Conservation (phyloP, 148 eudicot species). For the Amaranthus palmeri region DNA sequence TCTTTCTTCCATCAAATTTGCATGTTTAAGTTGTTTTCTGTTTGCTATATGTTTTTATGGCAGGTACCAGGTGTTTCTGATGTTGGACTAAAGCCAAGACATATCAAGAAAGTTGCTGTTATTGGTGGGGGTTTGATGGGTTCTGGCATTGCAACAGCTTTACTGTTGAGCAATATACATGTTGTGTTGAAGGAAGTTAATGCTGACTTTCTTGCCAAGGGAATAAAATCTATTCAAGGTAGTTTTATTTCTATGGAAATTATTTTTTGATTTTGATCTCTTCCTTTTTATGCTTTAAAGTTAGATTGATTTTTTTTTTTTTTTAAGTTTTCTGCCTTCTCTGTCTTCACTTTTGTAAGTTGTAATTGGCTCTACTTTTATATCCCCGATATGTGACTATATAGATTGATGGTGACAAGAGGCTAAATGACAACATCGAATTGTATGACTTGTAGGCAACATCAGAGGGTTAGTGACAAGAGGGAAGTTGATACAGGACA, state of each 20-base stretch:
- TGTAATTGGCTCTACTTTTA: neutral
- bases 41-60: conserved; percentile 7
- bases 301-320: too few species aligned
- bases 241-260: conserved; percentile 1
- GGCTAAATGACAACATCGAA: neutral
- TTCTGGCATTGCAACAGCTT: conserved; percentile 91
- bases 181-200: conserved; percentile 85
- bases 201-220: conserved; percentile 73
- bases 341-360: too few species aligned
- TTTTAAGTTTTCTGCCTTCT: too few species aligned
- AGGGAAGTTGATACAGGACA: conserved; percentile 61
- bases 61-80: conserved; percentile 91
- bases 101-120: conserved; percentile 74
- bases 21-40: neutral
- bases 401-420: neutral
- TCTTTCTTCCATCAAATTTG: neutral
- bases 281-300: neutral
- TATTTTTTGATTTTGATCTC: neutral
- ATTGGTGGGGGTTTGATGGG: conserved; percentile 99
- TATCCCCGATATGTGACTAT: neutral
- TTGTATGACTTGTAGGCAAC: conserved; percentile 48
- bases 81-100: conserved; percentile 76
- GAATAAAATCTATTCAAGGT: conserved; percentile 79
- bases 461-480: conserved; percentile 62
- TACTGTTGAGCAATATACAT: conserved; percentile 55